These are phyloP conservation scores for Arthrobotrys musiformis DNA, from an alignment of 2,329 filamentous ascomycete species.

Conservation along the genomic window DNA sequence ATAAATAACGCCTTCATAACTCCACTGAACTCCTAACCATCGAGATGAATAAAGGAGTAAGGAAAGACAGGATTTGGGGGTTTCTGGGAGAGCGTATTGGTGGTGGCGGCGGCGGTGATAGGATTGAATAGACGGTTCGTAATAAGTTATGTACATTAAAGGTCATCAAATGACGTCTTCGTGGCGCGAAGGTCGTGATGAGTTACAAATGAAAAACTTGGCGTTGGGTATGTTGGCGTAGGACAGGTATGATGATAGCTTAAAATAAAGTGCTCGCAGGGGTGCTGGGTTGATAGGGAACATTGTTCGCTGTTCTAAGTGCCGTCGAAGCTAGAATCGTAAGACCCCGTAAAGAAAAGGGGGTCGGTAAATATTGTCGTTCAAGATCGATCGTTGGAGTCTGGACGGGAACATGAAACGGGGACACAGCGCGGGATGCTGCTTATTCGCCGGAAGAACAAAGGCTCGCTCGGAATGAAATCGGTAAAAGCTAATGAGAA, in stretches of 20 bases:
- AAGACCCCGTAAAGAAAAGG: neutral
- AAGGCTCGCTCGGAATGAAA: conserved; percentile 30
- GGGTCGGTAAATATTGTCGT: conserved; percentile 6
- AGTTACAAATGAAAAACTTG: conserved; percentile 33
- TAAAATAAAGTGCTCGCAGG: neutral
- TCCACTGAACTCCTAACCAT: conserved; percentile 23
- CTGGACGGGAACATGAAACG: neutral
- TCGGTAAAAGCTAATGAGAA: conserved; percentile 24
- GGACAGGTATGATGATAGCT: conserved; percentile 4
- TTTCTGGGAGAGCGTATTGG: conserved; percentile 1
- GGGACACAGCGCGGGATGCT: conserved; percentile 15
- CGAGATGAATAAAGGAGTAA: conserved; percentile 5
- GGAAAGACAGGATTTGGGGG: conserved; percentile 6
- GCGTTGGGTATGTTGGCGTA: conserved; percentile 19
- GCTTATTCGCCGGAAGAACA: conserved; percentile 17
- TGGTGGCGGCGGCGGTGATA: neutral
- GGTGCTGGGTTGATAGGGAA: neutral
- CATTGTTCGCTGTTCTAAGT: conserved; percentile 34
- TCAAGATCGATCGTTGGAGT: conserved; percentile 20
- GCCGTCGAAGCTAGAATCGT: conserved; percentile 30
- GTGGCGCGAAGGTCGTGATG: conserved; percentile 37
- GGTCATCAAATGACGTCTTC: conserved; percentile 35
- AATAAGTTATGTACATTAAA: conserved; percentile 48
- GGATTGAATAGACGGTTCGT: conserved; percentile 32
- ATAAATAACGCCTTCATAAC: conserved; percentile 34